A percentile compares a stretch with the other conserved stretches of the same genome.
Conservation (phyloP, 352 stramenopile genomes). For the Globisporangium middletonii region DNA sequence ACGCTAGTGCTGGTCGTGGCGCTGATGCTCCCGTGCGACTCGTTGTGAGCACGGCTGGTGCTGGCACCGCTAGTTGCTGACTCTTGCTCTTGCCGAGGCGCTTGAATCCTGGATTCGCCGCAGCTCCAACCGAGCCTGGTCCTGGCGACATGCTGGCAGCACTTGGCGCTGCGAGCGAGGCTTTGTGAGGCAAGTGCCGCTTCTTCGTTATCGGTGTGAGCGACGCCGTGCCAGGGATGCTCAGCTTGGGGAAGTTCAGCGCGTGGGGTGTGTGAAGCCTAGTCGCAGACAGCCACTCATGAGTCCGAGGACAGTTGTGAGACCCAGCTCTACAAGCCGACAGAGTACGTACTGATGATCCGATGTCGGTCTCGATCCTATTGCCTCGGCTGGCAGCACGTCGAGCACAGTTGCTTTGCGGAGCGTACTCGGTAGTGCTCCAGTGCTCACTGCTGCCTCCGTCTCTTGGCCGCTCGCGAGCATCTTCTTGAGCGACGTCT, state of each 20-base stretch:
- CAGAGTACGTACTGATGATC: too few relatives aligned
- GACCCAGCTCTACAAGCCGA: neutral
- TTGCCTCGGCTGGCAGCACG: neutral
- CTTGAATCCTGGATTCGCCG: neutral
- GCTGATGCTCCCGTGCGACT: neutral
- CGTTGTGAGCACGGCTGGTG: conserved; percentile 1
- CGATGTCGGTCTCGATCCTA: neutral
- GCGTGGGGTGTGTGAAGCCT: conserved; percentile 14
- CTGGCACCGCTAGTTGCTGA: neutral
- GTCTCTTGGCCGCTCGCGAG: conserved; percentile 31
- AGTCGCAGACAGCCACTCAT: neutral
- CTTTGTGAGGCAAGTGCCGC: neutral
- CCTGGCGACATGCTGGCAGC: neutral
- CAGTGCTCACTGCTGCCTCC: neutral
- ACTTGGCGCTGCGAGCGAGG: neutral
- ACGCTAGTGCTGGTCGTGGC: neutral
- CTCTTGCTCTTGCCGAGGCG: conserved; percentile 11
- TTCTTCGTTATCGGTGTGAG: conserved; percentile 14
- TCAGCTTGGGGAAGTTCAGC: conserved; percentile 47
- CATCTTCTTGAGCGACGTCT: conserved; percentile 51
- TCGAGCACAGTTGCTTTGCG: conserved; percentile 4
- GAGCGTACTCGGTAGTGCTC: neutral
- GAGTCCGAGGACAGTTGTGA: too few relatives aligned
- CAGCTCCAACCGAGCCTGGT: neutral
- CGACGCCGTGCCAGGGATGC: conserved; percentile 41